phyloP scores from a whole-genome alignment of 192 early-diverging fungal species.

The Diversispora epigaea region DNA sequence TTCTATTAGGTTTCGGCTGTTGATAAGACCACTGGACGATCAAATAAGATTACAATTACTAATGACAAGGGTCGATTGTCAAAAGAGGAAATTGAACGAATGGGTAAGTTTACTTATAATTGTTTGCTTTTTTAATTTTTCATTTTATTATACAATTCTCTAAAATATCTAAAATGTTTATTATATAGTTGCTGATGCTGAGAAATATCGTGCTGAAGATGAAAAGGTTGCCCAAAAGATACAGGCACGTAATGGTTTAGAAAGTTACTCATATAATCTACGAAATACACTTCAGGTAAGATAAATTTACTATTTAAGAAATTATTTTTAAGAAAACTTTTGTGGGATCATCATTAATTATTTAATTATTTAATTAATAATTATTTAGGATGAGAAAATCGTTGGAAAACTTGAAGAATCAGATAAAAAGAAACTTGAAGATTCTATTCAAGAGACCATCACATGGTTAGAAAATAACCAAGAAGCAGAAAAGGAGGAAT shows the following conservation, averaged over 20 bases:
- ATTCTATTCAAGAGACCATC: conserved; percentile 87
- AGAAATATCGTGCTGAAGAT: conserved; percentile 87
- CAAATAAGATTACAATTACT: conserved; percentile 99
- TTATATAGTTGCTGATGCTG: conserved; percentile 42
- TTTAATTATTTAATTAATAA: not conserved
- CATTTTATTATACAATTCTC: not conserved
- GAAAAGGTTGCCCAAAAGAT: conserved; percentile 89
- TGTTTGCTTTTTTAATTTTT: not conserved
- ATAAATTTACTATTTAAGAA: not conserved
- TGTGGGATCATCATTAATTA: not conserved
- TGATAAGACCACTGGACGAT: conserved; percentile 92
- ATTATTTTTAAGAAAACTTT: not conserved
- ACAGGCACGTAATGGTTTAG: conserved; percentile 90
- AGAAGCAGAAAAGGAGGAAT: conserved; percentile 98
- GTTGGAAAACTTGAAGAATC: conserved; percentile 73
- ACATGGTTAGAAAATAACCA: conserved; percentile 92
- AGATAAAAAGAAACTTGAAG: conserved; percentile 87
- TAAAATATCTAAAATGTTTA: not conserved
- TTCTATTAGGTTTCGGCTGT: conserved; percentile 53
- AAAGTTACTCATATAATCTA: conserved; percentile 97
- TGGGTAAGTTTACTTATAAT: conserved; percentile 47
- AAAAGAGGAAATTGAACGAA: conserved; percentile 98
- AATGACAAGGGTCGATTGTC: conserved; percentile 98
- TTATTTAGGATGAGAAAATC: conserved; percentile 72
- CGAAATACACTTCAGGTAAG: conserved; percentile 73